Percentiles rank a stretch among this genome's conserved stretches.
phyloP scores from a whole-genome alignment of 176 grass and related monocot genomes.

The Zea luxurians region DNA sequence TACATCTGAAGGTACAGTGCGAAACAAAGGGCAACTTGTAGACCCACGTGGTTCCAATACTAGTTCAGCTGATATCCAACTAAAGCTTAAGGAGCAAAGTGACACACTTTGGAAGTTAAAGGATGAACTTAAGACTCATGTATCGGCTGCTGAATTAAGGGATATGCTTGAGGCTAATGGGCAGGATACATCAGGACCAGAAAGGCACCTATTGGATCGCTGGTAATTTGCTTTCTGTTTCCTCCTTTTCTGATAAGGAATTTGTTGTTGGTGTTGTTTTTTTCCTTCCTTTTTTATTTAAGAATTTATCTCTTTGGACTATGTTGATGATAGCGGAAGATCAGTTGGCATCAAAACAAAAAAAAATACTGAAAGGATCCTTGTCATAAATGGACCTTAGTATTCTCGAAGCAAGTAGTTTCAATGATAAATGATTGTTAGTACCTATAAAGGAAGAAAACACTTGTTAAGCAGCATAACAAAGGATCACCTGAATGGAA shows the following conservation, averaged over 20 bases:
- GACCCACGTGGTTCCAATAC: conserved; percentile 38
- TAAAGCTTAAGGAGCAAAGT: conserved; percentile 78
- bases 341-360: neutral
- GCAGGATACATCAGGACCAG: conserved; percentile 81
- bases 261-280: neutral
- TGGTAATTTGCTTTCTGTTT: conserved; percentile 61
- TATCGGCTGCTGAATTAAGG: conserved; percentile 72
- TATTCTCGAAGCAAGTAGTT: neutral
- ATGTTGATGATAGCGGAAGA: neutral
- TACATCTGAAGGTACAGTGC: conserved; percentile 42
- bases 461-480: neutral
- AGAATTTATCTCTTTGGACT: neutral
- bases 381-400: neutral
- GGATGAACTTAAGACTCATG: conserved; percentile 81
- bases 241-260: conserved; percentile 10
- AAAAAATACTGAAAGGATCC: neutral
- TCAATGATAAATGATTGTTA: neutral
- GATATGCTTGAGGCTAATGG: conserved; percentile 87
- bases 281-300: neutral
- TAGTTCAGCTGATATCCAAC: conserved; percentile 50
- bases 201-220: conserved; percentile 69
- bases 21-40: conserved; percentile 42
- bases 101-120: conserved; percentile 86
- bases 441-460: neutral
- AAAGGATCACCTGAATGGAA: neutral